These are phyloP conservation scores for Psilocybe subaeruginosa DNA, from an alignment of 768 basidiomycete species.

Conservation along the genomic window DNA sequence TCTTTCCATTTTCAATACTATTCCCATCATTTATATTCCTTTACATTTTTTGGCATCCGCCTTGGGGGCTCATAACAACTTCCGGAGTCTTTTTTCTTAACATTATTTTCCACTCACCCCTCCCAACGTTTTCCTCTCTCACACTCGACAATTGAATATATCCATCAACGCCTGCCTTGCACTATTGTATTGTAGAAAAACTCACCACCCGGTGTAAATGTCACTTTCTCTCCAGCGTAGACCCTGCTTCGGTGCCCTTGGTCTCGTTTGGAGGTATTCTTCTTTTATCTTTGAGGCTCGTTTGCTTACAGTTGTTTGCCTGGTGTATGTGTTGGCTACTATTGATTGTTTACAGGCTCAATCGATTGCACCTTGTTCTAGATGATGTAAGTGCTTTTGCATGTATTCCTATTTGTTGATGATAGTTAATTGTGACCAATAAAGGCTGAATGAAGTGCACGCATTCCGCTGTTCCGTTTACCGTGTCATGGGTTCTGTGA, in stretches of 20 bases:
- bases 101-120: slow-evolving; percentile 9
- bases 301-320: too few species aligned
- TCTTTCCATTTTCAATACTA: slow-evolving; percentile 14
- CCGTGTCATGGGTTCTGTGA: slow-evolving; percentile 5
- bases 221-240: not conserved
- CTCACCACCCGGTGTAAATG: not conserved
- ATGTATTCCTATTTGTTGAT: too few species aligned
- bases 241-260: not conserved
- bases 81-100: slow-evolving; percentile 11
- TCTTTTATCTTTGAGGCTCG: too few species aligned
- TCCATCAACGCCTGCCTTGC: not conserved
- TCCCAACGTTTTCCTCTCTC: not conserved
- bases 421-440: too few species aligned
- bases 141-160: slow-evolving; percentile 8
- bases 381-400: too few species aligned
- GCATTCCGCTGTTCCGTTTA: not conserved
- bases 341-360: too few species aligned
- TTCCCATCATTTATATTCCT: slow-evolving; percentile 16
- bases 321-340: too few species aligned
- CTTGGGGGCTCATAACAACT: slow-evolving; percentile 3
- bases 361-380: too few species aligned
- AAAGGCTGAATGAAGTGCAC: not conserved
- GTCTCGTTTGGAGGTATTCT: too few species aligned
- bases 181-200: slow-evolving; percentile 9
- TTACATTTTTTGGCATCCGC: slow-evolving; percentile 13